phyloP scores from a whole-genome alignment of 257 asterid species.

The Asclepias syriaca region DNA sequence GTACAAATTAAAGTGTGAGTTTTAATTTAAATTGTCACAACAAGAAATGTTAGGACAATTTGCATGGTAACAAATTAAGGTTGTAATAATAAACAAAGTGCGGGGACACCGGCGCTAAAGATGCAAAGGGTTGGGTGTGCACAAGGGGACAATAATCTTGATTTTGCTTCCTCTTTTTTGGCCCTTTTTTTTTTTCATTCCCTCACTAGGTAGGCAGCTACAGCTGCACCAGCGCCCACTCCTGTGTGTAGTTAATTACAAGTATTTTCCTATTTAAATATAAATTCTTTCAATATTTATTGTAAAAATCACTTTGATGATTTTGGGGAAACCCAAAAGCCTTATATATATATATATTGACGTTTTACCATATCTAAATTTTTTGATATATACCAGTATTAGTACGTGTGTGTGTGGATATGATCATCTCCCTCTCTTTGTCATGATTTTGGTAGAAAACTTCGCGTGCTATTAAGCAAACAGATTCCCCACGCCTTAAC shows the following conservation, averaged over 20 bases:
- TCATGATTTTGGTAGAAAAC: slow-evolving; percentile 48
- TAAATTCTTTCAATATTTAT: no score
- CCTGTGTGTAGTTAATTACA: no score
- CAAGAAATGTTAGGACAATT: no score
- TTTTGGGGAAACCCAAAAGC: slow-evolving; percentile 30
- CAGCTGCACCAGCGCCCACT: no score
- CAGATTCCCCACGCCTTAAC: slow-evolving; percentile 48
- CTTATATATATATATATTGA: not conserved
- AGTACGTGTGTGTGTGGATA: not conserved
- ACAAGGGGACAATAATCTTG: slow-evolving; percentile 54
- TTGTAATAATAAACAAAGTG: slow-evolving; percentile 14
- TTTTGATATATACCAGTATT: not conserved
- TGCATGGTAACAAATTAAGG: slow-evolving; percentile 2
- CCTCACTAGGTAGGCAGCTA: slow-evolving; percentile 4
- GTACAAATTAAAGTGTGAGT: not conserved
- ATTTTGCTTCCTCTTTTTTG: slow-evolving; percentile 26
- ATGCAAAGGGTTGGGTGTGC: slow-evolving; percentile 39
- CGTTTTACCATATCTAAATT: not conserved
- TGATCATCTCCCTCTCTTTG: slow-evolving; percentile 7
- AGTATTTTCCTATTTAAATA: no score
- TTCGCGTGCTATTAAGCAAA: slow-evolving; percentile 43
- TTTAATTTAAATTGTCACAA: no score
- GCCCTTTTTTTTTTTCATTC: slow-evolving; percentile 11
- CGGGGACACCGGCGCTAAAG: slow-evolving; percentile 70
- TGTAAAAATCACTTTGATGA: slow-evolving; percentile 11